A percentile compares a stretch with the other conserved stretches of the same genome.
Conservation (phyloP, 2,329 filamentous ascomycete genomes). For the Fusarium buxicola region DNA sequence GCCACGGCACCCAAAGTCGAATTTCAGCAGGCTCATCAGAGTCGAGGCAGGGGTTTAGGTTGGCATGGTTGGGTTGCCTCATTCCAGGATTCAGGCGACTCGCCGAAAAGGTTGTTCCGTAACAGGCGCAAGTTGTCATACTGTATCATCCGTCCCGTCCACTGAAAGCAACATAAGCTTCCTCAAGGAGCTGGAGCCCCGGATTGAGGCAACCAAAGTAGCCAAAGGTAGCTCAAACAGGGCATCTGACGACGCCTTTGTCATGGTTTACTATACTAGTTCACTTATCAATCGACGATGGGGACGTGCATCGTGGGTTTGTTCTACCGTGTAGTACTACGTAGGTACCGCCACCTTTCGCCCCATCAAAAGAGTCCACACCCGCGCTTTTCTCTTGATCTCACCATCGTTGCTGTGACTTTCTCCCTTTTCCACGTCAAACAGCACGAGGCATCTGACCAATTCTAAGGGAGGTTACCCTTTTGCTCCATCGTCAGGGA, state of each 20-base stretch:
- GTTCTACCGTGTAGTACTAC: too few relatives aligned
- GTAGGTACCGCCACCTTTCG: constrained; percentile 29
- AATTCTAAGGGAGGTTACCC: constrained; percentile 20
- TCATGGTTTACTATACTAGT: constrained; percentile 28
- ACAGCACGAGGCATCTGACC: constrained; percentile 4
- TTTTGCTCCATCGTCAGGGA: constrained; percentile 8
- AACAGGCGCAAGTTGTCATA: constrained; percentile 10
- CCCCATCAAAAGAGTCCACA: constrained; percentile 38
- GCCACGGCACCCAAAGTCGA: constrained; percentile 30
- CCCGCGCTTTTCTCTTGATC: constrained; percentile 26
- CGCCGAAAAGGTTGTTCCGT: constrained; percentile 16
- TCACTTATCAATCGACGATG: constrained; percentile 40
- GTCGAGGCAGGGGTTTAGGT: constrained; percentile 1
- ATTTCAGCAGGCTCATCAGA: constrained; percentile 28
- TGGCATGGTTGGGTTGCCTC: constrained; percentile 29
- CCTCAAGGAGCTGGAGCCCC: constrained; percentile 34
- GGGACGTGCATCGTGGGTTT: constrained; percentile 31
- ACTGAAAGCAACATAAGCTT: constrained; percentile 10
- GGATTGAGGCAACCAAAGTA: constrained; percentile 21
- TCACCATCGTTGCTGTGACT: constrained; percentile 19
- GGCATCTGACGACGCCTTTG: constrained; percentile 23
- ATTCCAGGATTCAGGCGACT: constrained; percentile 20
- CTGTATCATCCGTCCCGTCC: neutral
- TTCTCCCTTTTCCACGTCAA: constrained; percentile 6
- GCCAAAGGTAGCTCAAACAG: constrained; percentile 22